Conservation (phyloP, 345 rosid genomes). For the Syzygium aromaticum region DNA sequence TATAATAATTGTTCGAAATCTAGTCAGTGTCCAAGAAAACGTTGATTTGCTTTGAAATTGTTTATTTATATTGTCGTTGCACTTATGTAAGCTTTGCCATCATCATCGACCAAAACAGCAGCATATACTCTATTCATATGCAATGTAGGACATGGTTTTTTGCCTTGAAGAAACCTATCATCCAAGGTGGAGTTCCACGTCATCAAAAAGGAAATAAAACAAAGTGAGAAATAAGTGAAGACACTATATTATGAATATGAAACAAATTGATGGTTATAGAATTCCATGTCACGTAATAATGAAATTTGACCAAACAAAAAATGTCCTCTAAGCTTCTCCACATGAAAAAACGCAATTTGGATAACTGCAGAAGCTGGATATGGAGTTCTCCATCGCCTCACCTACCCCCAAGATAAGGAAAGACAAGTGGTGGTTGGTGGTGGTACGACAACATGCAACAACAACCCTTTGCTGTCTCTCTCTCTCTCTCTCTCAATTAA, state of each 20-base stretch:
- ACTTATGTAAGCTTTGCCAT: not conserved
- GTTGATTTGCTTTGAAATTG: not conserved
- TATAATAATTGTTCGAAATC: not conserved
- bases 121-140: not conserved
- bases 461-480: not conserved
- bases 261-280: not conserved
- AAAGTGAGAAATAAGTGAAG: not conserved
- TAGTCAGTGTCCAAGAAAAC: not conserved
- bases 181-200: not conserved
- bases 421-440: conserved; percentile 15
- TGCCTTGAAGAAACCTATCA: not conserved
- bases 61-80: not conserved
- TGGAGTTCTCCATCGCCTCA: conserved; percentile 4
- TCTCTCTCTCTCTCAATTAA: not conserved
- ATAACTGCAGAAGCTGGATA: not conserved
- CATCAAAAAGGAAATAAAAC: not conserved
- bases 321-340: not conserved
- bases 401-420: conserved; percentile 9
- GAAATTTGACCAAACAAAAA: not conserved
- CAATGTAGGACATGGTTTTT: not conserved
- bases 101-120: not conserved
- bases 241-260: not conserved
- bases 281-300: not conserved
- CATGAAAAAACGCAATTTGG: not conserved
- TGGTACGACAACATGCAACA: conserved; percentile 8